These are phyloP conservation scores for Liquidambar formosana DNA, from an alignment of 164 flowering plant species.

Conservation along the genomic window DNA sequence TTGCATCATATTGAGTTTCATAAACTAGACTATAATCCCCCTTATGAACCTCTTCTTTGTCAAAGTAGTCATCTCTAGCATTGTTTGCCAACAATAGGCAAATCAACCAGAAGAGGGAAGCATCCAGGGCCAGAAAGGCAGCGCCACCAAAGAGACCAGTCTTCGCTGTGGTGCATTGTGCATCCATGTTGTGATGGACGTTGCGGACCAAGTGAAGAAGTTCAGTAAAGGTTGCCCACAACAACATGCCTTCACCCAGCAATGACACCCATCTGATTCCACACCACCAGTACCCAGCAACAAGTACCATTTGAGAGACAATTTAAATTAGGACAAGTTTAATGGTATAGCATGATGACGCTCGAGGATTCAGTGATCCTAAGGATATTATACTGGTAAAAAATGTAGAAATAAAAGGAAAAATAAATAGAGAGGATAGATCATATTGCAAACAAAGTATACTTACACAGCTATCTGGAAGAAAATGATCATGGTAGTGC, in stretches of 20 bases:
- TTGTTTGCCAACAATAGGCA: constrained; percentile 45
- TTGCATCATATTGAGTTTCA: constrained; percentile 8
- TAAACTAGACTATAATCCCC: constrained; percentile 33
- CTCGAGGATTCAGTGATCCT: no score
- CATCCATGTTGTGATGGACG: constrained; percentile 26
- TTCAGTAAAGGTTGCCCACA: constrained; percentile 4
- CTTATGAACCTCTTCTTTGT: constrained; percentile 29
- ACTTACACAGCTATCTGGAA: not conserved
- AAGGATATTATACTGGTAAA: no score
- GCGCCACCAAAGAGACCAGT: constrained; percentile 55
- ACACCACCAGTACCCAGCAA: not conserved
- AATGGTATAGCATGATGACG: no score
- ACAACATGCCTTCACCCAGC: not conserved
- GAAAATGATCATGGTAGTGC: not conserved
- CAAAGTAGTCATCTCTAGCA: constrained; percentile 40
- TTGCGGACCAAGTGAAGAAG: not conserved
- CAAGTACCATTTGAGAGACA: no score
- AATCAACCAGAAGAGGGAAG: constrained; percentile 48
- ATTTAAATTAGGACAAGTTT: no score
- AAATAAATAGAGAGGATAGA: not conserved
- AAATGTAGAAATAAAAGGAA: not conserved
- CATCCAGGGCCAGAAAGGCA: constrained; percentile 44
- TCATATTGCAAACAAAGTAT: not conserved
- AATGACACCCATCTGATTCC: not conserved
- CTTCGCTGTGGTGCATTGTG: constrained; percentile 43